Base-by-base conservation (phyloP, 192 early-diverging fungal genomes). In the Coemansia sp. region DNA sequence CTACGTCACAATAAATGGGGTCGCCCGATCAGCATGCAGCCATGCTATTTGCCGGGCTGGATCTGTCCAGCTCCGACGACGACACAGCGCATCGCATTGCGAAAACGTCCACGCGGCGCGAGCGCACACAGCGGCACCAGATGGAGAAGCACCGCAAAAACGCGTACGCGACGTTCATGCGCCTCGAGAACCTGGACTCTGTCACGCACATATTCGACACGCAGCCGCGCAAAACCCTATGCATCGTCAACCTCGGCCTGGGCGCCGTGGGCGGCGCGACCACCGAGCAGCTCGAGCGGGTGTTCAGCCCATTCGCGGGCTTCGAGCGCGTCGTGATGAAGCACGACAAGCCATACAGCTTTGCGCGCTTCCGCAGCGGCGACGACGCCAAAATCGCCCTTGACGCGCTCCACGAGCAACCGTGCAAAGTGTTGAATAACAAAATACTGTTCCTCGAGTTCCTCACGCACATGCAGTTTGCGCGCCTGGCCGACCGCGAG, bases 261-360 rank as follows among this genome's bases (percentile, higher is more conserved):
- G 71, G 65, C 12, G 56, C 60, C 23, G 56, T 75, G 3, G 75
- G 67, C 40, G 57, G 71, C 25, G 64, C 61, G 2, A 60, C 71
- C 4, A 44, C 22, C 14, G 65, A 67, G 22, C 64, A 65, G 24
- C 56, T 82, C 21, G 71, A 82, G 52, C 31, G 31, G 6, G 59
- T 54, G 0, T 70, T 79, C 40, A 25, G 43, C 1, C 27, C 16
- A 16, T 69, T 40, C 38, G 35, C n/a, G 1, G 76, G 76, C 2
- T 82, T 75, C 44, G 62, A 51, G 38, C 63, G 62, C 10, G 58
- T 72, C 0, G 69, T 79, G n/a, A 67, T 76, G 56, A 31, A 64
- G 5, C 56, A 58, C 21, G 72, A 65, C 28, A 72, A 62, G 49
- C 81, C 83, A 8, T 84, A 81, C 60, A 73, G 67, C 10, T 82